Evolutionary conservation across 2,329 filamentous ascomycete species (phyloP), one percentile per base, ranked within the genome.

Genomic region (Dactylellina haptotyla): DNA sequence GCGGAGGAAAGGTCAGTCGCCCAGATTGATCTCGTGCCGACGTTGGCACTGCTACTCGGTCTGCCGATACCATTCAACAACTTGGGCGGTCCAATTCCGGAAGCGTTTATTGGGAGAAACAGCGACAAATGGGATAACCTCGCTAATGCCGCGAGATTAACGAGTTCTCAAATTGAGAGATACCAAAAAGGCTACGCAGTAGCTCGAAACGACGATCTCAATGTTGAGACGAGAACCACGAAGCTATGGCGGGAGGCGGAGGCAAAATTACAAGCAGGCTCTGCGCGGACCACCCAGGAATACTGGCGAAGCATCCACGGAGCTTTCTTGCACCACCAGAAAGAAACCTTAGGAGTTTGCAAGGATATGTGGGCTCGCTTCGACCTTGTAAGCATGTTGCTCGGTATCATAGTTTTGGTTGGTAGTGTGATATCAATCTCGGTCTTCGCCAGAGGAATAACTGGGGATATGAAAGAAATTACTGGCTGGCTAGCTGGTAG

Each of bases 1-100:
- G 16, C 88, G 87, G 4, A 81, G 83, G n/a, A 91, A 86, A 79
- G 91, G 8, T 88, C 91, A n/a, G 84, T 90, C 5, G 84, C 84
- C 71, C 95, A 99, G 81, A 99, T 99, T 76, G 95, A 99, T 80
- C 85, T 99, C 10, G 95, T 99, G 1, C 94, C 95, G 3, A 99
- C 95, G 0, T 82, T 99, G 28, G 89, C 94, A 0, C 84, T 99
- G 34, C 85, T 99, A 0, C 84, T 99, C 1, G 95, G 95, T 6
- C 86, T 97, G 73, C 94, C 95, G 0, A 93, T 99, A 73, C 95
- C 95, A 0, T 99, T 92, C 83, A 99, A 98, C 80, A 99, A 95
- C 79, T 86, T 99, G 4, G 95, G 95, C 56, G 88, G 87, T 4
- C 95, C 95, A 0, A 97, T 99, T 75, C 91, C 96, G 76, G 95